Conservation (phyloP, 352 stramenopile genomes). For the Phytophthora multivora region DNA sequence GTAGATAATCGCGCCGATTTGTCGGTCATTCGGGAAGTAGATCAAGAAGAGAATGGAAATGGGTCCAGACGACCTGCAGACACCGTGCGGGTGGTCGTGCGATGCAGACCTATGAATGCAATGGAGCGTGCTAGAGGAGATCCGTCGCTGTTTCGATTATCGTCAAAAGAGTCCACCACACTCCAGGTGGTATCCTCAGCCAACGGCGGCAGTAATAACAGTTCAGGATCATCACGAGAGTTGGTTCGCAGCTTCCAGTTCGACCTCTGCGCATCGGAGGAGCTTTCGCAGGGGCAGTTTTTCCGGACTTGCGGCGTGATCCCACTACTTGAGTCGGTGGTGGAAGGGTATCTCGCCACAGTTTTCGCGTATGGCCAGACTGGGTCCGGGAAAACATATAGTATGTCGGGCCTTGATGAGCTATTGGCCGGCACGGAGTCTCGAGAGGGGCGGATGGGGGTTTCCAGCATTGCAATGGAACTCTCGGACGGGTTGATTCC, state of each 20-base stretch:
- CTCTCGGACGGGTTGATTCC: constrained; percentile 77
- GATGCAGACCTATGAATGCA: constrained; percentile 67
- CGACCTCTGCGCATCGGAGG: constrained; percentile 68
- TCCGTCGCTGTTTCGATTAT: constrained; percentile 58
- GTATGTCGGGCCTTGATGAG: constrained; percentile 81
- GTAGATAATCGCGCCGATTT: constrained; percentile 2
- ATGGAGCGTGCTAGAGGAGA: constrained; percentile 56
- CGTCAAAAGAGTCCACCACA: constrained; percentile 44
- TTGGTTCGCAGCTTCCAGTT: constrained; percentile 82
- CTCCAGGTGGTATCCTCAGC: constrained; percentile 61
- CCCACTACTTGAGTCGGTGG: constrained; percentile 65
- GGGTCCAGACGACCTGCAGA: constrained; percentile 4
- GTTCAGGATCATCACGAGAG: constrained; percentile 39
- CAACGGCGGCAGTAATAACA: constrained; percentile 20
- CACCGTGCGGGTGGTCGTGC: constrained; percentile 64
- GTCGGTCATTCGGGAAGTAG: constrained; percentile 6
- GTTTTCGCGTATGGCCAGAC: constrained; percentile 77
- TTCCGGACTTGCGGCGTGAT: constrained; percentile 66
- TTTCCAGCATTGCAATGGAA: constrained; percentile 18
- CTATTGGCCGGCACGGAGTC: constrained; percentile 33
- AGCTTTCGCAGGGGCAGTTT: constrained; percentile 65
- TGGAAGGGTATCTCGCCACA: constrained; percentile 72
- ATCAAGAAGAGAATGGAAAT: not conserved
- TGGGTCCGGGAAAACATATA: constrained; percentile 76
- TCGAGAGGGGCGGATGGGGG: constrained; percentile 21